A percentile compares a stretch with the other conserved stretches of the same genome.
These are phyloP conservation scores for Raphanus hybrid DNA, from an alignment of 441 rosid genomes.

Conservation along the genomic window DNA sequence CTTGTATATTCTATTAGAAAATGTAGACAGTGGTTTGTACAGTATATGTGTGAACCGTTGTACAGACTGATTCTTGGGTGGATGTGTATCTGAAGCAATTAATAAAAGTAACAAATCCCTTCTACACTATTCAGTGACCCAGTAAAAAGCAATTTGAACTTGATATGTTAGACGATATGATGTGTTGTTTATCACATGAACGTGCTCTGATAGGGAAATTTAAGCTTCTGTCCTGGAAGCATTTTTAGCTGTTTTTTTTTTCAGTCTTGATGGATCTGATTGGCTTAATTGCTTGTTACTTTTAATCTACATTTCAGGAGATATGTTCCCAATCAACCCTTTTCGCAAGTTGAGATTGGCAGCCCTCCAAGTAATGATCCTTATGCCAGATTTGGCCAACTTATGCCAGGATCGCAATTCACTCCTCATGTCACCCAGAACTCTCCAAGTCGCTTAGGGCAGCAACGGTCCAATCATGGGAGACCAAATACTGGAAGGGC, in stretches of 20 bases:
- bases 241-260: not conserved
- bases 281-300: not conserved
- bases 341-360: conserved; percentile 68
- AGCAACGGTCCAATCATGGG: conserved; percentile 67
- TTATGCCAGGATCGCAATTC: conserved; percentile 50
- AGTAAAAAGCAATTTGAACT: conserved; percentile 3
- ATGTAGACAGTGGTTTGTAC: not conserved
- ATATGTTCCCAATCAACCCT: conserved; percentile 64
- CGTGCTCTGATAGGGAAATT: conserved; percentile 12
- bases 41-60: not conserved
- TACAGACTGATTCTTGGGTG: not conserved
- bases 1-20: not conserved
- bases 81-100: conserved; percentile 16
- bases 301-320: conserved; percentile 55
- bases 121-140: not conserved
- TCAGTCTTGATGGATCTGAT: conserved; percentile 7
- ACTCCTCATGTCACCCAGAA: conserved; percentile 63
- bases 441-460: conserved; percentile 94
- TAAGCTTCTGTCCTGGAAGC: conserved; percentile 7
- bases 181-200: conserved; percentile 13
- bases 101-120: not conserved
- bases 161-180: conserved; percentile 22
- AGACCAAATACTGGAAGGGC: conserved; percentile 60
- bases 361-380: conserved; percentile 78
- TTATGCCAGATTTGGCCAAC: conserved; percentile 67